These are phyloP conservation scores for Lasiodiplodia sp. DNA, from an alignment of 2,329 filamentous ascomycete genomes.

Conservation along the genomic window DNA sequence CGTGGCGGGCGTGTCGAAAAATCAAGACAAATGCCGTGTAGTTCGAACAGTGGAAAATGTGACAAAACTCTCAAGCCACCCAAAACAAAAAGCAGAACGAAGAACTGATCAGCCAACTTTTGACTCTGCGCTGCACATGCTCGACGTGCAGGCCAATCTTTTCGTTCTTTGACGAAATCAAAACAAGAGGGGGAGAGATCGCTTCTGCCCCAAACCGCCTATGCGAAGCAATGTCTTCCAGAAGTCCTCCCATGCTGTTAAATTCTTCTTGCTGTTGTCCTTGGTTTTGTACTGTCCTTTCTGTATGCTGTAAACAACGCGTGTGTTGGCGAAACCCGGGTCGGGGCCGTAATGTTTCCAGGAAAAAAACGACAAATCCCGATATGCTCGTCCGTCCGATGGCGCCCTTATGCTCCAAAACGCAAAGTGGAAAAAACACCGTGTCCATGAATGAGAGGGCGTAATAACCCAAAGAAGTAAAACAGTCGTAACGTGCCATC, in stretches of 20 bases:
- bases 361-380: conserved; percentile 16
- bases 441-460: conserved; percentile 21
- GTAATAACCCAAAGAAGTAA: conserved; percentile 20
- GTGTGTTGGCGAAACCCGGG: conserved; percentile 4
- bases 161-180: conserved; percentile 20
- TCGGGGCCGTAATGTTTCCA: background rate
- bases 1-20: conserved; percentile 3
- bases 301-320: conserved; percentile 24
- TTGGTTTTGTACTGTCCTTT: conserved; percentile 25
- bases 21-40: conserved; percentile 22
- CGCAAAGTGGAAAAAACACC: conserved; percentile 24
- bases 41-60: conserved; percentile 22
- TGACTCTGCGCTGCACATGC: background rate
- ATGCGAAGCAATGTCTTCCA: conserved; percentile 28
- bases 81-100: conserved; percentile 24
- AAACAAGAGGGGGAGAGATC: conserved; percentile 27
- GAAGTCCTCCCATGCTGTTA: conserved; percentile 26
- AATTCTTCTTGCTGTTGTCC: conserved; percentile 23
- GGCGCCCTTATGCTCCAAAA: conserved; percentile 27
- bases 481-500: conserved; percentile 28
- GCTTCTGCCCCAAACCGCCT: conserved; percentile 24
- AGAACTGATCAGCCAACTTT: conserved; percentile 26
- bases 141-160: conserved; percentile 10
- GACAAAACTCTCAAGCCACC: conserved; percentile 23
- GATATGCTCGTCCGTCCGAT: conserved; percentile 22